These are phyloP conservation scores for Pezicula carpinea DNA, from an alignment of 2,329 filamentous ascomycete genomes.

Conservation along the genomic window DNA sequence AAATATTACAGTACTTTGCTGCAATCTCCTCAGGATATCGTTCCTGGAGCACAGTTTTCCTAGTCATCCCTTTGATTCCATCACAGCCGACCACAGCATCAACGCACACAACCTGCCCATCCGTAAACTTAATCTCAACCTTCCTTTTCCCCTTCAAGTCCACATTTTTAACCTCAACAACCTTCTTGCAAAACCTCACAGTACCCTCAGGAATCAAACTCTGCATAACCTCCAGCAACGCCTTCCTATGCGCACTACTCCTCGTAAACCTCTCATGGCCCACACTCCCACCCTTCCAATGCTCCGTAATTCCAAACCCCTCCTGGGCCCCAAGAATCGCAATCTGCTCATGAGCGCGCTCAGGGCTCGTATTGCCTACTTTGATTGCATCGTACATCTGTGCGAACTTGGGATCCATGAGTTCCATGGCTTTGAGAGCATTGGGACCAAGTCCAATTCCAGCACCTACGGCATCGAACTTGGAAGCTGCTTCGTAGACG, in stretches of 20 bases:
- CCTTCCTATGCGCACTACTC: constrained; percentile 37
- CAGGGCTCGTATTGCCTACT: constrained; percentile 33
- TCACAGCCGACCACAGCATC: constrained; percentile 36
- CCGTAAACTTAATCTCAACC: constrained; percentile 31
- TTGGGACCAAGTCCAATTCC: constrained; percentile 37
- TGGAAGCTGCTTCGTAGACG: constrained; percentile 15
- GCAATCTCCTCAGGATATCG: constrained; percentile 17
- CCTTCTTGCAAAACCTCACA: constrained; percentile 25
- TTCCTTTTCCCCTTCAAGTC: constrained; percentile 10
- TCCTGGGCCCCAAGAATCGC: constrained; percentile 36
- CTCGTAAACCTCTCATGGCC: constrained; percentile 33
- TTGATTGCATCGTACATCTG: constrained; percentile 34
- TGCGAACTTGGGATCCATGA: constrained; percentile 34
- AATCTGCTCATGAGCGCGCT: constrained; percentile 35
- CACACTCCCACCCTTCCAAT: constrained; percentile 32
- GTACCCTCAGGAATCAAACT: constrained; percentile 31
- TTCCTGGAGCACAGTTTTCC: constrained; percentile 43
- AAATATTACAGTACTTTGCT: constrained; percentile 46
- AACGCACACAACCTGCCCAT: constrained; percentile 35
- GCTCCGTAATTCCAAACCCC: constrained; percentile 34
- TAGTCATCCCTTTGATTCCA: constrained; percentile 53
- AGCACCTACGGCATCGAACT: constrained; percentile 19
- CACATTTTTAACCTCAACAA: constrained; percentile 16
- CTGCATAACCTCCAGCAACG: constrained; percentile 38
- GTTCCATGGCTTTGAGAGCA: constrained; percentile 35